Conservation (phyloP, 1,139 yeast genomes). For the Hansenula sp. region DNA sequence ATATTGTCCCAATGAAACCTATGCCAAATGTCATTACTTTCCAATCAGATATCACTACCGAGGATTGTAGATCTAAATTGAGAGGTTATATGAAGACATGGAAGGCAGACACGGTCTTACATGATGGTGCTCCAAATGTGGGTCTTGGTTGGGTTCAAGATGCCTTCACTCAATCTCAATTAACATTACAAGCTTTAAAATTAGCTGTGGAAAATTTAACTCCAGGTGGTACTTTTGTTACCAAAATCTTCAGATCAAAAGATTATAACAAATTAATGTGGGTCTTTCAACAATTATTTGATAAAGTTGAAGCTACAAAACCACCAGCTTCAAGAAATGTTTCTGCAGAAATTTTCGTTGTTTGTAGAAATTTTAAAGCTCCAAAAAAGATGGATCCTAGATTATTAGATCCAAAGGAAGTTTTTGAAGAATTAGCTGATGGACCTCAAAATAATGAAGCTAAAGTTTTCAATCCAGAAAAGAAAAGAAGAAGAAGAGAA, state of each 20-base stretch:
- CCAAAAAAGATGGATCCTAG: constrained; percentile 94
- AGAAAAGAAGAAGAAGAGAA: constrained; percentile 83
- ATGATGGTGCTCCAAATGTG: constrained; percentile 99
- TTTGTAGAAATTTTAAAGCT: constrained; percentile 92
- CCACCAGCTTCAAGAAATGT: constrained; percentile 99
- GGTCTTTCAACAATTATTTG: constrained; percentile 95
- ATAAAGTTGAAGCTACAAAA: constrained; percentile 95
- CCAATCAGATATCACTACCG: constrained; percentile 96
- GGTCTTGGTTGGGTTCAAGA: constrained; percentile 99
- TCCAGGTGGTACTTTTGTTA: constrained; percentile 94
- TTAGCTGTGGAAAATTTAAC: constrained; percentile 91
- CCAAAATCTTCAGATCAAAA: constrained; percentile 94
- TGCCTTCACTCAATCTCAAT: constrained; percentile 96
- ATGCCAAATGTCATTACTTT: constrained; percentile 91
- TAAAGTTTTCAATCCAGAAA: constrained; percentile 90
- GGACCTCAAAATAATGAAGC: constrained; percentile 83
- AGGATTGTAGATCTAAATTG: constrained; percentile 89
- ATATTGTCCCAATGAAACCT: constrained; percentile 93
- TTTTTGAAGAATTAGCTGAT: constrained; percentile 85
- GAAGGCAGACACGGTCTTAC: constrained; percentile 97
- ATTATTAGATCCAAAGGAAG: constrained; percentile 85
- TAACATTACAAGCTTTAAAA: constrained; percentile 87
- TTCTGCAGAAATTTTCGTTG: constrained; percentile 97
- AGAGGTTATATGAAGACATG: constrained; percentile 97
- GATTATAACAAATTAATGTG: constrained; percentile 96